phyloP scores from a whole-genome alignment of 1,284 basidiomycete genomes.

The Puccinia hordei region DNA sequence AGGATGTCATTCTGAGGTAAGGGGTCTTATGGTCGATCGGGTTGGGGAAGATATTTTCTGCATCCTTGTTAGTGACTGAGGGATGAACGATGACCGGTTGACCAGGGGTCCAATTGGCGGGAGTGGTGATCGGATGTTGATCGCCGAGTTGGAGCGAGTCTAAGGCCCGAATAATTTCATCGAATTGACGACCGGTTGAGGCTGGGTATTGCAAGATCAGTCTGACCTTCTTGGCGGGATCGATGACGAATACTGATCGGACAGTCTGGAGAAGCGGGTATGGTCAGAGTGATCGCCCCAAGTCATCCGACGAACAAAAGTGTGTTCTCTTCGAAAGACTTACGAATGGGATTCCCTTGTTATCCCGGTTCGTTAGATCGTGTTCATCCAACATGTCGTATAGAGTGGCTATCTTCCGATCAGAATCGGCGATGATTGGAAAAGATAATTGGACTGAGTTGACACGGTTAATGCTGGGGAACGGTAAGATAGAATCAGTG shows the following conservation, averaged over 20 bases:
- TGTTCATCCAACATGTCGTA: constrained; percentile 97
- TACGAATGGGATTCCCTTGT: constrained; percentile 81
- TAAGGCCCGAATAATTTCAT: constrained; percentile 80
- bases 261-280: constrained; percentile 68
- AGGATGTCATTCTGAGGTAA: constrained; percentile 63
- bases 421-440: constrained; percentile 75
- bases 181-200: constrained; percentile 64
- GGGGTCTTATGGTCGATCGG: constrained; percentile 63
- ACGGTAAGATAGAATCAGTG: not conserved
- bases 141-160: constrained; percentile 91
- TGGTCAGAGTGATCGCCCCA: constrained; percentile 54
- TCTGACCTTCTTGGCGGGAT: constrained; percentile 82
- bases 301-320: not conserved
- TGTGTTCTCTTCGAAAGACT: constrained; percentile 50
- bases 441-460: constrained; percentile 23
- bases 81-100: constrained; percentile 94
- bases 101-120: constrained; percentile 87
- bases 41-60: constrained; percentile 77
- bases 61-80: constrained; percentile 81
- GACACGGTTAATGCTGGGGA: constrained; percentile 32
- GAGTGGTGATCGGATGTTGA: constrained; percentile 71
- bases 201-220: constrained; percentile 86
- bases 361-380: constrained; percentile 90
- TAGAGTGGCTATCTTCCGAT: constrained; percentile 76
- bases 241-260: constrained; percentile 90